Percentiles rank a stretch among this genome's conserved stretches.
phyloP scores from a whole-genome alignment of 495 filamentous ascomycete genomes.

The Hypoxylon perforatum region DNA sequence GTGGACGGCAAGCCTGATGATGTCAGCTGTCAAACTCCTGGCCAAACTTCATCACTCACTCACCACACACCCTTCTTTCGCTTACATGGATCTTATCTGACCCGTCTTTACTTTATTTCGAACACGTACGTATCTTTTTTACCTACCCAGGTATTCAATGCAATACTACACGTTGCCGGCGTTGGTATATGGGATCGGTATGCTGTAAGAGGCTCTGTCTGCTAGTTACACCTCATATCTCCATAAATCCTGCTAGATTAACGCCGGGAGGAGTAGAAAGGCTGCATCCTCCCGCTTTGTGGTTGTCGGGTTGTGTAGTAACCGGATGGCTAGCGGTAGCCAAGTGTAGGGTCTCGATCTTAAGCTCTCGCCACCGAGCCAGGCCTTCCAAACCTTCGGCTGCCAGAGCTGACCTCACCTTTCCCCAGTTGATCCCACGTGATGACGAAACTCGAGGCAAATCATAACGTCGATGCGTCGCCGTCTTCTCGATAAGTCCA shows the following conservation, averaged over 20 bases:
- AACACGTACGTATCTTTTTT: neutral
- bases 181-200: neutral
- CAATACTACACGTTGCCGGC: too few relatives aligned
- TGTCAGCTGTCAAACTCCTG: slow-evolving; percentile 38
- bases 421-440: slow-evolving; percentile 36
- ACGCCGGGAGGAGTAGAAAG: slow-evolving; percentile 18
- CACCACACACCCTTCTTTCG: neutral
- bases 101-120: neutral
- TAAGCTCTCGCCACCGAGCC: slow-evolving; percentile 25
- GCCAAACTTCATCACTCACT: too few relatives aligned
- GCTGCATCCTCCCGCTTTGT: slow-evolving; percentile 23
- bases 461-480: slow-evolving; percentile 27
- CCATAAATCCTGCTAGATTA: slow-evolving; percentile 24
- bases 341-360: slow-evolving; percentile 20
- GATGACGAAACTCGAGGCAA: slow-evolving; percentile 37
- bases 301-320: neutral
- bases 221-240: slow-evolving; percentile 8
- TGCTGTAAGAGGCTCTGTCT: slow-evolving; percentile 30
- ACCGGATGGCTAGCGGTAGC: neutral
- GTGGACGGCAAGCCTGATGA: slow-evolving; percentile 24
- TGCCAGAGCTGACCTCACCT: slow-evolving; percentile 32
- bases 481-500: neutral
- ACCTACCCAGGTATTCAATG: neutral
- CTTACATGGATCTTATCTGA: neutral
- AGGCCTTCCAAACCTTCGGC: slow-evolving; percentile 18